These are phyloP conservation scores for Pogostemon cablin DNA, from an alignment of 257 asterid species.

Conservation along the genomic window DNA sequence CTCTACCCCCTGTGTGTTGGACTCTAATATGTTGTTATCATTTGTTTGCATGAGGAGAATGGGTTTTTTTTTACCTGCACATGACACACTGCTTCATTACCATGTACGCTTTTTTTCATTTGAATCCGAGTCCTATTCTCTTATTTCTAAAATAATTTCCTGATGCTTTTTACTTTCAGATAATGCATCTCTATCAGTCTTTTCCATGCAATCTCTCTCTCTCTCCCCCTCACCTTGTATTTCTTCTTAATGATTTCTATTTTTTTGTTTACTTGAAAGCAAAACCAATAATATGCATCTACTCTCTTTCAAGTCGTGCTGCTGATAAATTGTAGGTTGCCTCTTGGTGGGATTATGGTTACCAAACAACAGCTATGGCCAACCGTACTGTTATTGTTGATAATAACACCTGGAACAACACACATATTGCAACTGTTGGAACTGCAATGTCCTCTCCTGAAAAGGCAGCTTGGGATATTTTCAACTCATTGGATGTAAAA, in stretches of 20 bases:
- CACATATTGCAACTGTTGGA: constrained; percentile 99
- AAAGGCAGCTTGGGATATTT: constrained; percentile 97
- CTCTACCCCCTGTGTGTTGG: not conserved
- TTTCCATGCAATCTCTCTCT: not conserved
- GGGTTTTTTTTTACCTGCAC: not conserved
- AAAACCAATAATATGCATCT: not conserved
- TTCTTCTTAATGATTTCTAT: not conserved
- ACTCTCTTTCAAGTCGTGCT: not conserved
- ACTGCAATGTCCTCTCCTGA: constrained; percentile 99
- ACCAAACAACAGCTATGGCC: constrained; percentile 99
- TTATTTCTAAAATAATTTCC: not conserved
- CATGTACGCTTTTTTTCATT: not conserved
- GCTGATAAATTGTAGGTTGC: constrained; percentile 69
- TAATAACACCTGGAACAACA: constrained; percentile 98
- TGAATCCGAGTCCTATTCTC: not conserved
- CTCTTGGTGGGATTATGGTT: constrained; percentile 99
- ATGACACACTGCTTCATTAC: not conserved
- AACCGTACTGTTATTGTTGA: constrained; percentile 98
- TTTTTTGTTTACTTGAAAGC: not conserved
- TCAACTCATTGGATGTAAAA: constrained; percentile 93
- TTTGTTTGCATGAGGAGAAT: constrained; percentile 3
- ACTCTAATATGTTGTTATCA: not conserved
- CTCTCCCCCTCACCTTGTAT: not conserved
- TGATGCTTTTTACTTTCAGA: not conserved
- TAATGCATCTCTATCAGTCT: not conserved